A percentile compares a stretch with the other conserved stretches of the same genome.
phyloP scores from a whole-genome alignment of 495 filamentous ascomycete genomes.

The Hyaloscypha bicolor region DNA sequence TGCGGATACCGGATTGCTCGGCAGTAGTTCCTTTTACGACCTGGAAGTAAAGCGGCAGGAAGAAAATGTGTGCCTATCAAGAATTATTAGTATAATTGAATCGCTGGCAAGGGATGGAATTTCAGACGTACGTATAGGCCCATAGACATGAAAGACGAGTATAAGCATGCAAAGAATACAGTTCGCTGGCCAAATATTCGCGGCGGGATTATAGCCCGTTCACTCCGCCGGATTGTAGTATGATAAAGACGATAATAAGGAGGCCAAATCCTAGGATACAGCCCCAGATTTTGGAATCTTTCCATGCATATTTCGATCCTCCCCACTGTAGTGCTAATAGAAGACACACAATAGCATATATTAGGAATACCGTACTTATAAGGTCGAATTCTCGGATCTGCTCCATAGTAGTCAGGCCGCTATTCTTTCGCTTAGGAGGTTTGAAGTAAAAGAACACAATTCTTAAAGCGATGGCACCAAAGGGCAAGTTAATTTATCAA shows the following conservation, averaged over 20 bases:
- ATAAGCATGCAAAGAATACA: conserved; percentile 23
- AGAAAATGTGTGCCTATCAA: conserved; percentile 49
- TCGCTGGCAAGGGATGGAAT: neutral
- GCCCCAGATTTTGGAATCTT: conserved; percentile 28
- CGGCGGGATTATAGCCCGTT: conserved; percentile 34
- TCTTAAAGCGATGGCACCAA: conserved; percentile 51
- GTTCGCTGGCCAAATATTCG: conserved; percentile 25
- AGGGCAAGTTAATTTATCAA: conserved; percentile 54
- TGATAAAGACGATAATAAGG: conserved; percentile 49
- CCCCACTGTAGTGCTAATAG: conserved; percentile 57
- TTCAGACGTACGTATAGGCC: conserved; percentile 38
- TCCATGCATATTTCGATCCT: conserved; percentile 52
- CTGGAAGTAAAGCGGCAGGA: conserved; percentile 67
- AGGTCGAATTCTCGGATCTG: conserved; percentile 37
- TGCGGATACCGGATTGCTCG: conserved; percentile 50
- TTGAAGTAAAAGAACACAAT: conserved; percentile 49
- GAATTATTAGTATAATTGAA: neutral
- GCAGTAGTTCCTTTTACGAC: conserved; percentile 46
- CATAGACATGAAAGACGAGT: conserved; percentile 47
- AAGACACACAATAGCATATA: conserved; percentile 46
- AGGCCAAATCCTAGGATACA: conserved; percentile 44
- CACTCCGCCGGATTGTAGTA: conserved; percentile 51
- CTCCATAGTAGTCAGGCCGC: conserved; percentile 39
- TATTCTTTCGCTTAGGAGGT: conserved; percentile 50
- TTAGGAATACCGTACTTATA: conserved; percentile 34